Evolutionary conservation across 768 basidiomycete species (phyloP), one percentile per base, ranked within the genome.

Genomic region (Suillus discolor): DNA sequence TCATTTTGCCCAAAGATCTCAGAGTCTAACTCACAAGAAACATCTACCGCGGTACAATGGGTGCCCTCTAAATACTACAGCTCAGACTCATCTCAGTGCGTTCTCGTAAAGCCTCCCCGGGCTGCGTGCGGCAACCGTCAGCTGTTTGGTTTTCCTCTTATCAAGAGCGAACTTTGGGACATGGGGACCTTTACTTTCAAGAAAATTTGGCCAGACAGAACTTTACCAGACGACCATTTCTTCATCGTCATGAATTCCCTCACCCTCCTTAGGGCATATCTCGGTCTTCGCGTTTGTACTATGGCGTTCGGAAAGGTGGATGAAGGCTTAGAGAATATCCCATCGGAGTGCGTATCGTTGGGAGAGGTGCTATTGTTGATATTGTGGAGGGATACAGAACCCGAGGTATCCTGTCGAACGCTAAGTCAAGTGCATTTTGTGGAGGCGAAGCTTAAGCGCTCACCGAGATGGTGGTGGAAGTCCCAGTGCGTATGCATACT

Each of bases 391-490:
- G 62, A 63, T 57, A 39, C 18, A 9, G 42, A 63, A 13, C 2
- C 23, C 38, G 62, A 41, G 53, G 49, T 16, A 3, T 13, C 5
- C 41, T 63, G 49, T 53, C 62, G 49, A 18, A 38, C 49, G 15
- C 49, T 0, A 36, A 34, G 45, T 28, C 62, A 63, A 28, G 53
- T 38, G 31, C n/a, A 23, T 31, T 8, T 4, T 16, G 9, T 63
- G 36, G 28, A 41, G 36, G 3, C 13, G 13, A 63, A 62, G 28
- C 53, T 63, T 18, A 5, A 31, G 47, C 62, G 20, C 45, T 23
- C 62, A 51, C 42, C 63, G 4, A 31, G 62, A 39, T 55, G 62
- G 62, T 55, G 62, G 49, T 63, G 6, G 49, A 55, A 11, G 0
- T 15, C 31, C 16, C 8, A 15, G 34, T 36, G 12, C 6, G n/a